Conservation (phyloP, 2,329 filamentous ascomycete genomes). For the Cladosporium oxysporum region DNA sequence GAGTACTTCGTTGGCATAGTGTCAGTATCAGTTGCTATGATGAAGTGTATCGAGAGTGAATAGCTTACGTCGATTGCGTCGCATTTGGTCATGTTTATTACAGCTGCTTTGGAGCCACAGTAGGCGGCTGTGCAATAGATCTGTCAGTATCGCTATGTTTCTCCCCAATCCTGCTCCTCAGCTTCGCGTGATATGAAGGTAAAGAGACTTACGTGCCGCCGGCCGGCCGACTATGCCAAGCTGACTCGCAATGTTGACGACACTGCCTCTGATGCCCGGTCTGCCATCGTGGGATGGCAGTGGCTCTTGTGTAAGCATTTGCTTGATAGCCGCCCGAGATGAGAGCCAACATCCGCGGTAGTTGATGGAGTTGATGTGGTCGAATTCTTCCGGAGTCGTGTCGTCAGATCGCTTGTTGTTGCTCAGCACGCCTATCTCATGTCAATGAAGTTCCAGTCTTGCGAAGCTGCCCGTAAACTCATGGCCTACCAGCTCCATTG, state of each 20-base stretch:
- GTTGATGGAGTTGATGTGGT: constrained; percentile 46
- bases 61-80: constrained; percentile 49
- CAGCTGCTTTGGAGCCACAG: constrained; percentile 49
- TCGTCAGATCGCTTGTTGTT: constrained; percentile 41
- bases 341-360: constrained; percentile 50
- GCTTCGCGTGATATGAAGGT: no score
- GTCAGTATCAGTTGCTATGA: not conserved
- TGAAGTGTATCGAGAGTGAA: constrained; percentile 5
- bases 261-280: constrained; percentile 42
- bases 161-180: not conserved
- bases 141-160: not conserved
- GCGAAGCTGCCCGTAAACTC: not conserved
- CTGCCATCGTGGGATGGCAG: constrained; percentile 47
- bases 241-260: constrained; percentile 51
- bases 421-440: constrained; percentile 41
- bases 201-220: constrained; percentile 8
- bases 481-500: constrained; percentile 42
- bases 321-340: constrained; percentile 45
- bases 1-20: constrained; percentile 25
- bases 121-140: constrained; percentile 42
- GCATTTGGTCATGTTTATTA: constrained; percentile 49
- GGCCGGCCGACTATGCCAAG: constrained; percentile 44
- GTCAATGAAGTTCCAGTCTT: not conserved
- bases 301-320: constrained; percentile 49
- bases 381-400: constrained; percentile 43